Percentiles rank a stretch among this genome's conserved stretches.
These are phyloP conservation scores for Rhynchospora pubera DNA, from an alignment of 176 grass and related monocot species.

Conservation along the genomic window DNA sequence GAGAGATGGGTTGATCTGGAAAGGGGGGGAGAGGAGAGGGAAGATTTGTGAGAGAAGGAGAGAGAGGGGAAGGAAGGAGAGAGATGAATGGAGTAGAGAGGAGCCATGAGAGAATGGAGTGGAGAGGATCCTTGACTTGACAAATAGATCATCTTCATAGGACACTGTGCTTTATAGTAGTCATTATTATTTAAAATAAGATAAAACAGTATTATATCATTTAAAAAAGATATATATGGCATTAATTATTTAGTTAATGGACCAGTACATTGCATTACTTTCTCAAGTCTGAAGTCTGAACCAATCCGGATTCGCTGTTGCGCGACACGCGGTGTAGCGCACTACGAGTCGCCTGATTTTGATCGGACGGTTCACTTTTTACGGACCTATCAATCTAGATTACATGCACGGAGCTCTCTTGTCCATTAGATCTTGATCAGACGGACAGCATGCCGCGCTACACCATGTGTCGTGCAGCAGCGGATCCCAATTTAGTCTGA, in stretches of 20 bases:
- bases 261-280: background rate
- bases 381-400: too few relatives aligned
- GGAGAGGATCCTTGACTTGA: background rate
- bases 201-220: background rate
- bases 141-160: background rate
- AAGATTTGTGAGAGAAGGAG: background rate
- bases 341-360: too few relatives aligned
- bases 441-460: too few relatives aligned
- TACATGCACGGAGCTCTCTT: too few relatives aligned
- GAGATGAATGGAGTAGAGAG: background rate
- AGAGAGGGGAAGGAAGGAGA: background rate
- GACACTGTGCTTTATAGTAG: background rate
- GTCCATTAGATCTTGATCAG: too few relatives aligned
- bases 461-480: too few relatives aligned
- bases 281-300: background rate
- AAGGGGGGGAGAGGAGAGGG: background rate
- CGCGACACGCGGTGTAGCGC: too few relatives aligned
- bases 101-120: conserved; percentile 2
- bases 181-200: background rate
- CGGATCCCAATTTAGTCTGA: background rate
- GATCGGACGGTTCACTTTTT: too few relatives aligned
- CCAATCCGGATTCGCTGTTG: too few relatives aligned
- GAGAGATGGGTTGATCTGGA: background rate
- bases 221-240: background rate
- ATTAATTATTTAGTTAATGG: background rate